A percentile compares a stretch with the other conserved stretches of the same genome.
phyloP scores from a whole-genome alignment of 331 rosid species.

The Rosa hybrid region DNA sequence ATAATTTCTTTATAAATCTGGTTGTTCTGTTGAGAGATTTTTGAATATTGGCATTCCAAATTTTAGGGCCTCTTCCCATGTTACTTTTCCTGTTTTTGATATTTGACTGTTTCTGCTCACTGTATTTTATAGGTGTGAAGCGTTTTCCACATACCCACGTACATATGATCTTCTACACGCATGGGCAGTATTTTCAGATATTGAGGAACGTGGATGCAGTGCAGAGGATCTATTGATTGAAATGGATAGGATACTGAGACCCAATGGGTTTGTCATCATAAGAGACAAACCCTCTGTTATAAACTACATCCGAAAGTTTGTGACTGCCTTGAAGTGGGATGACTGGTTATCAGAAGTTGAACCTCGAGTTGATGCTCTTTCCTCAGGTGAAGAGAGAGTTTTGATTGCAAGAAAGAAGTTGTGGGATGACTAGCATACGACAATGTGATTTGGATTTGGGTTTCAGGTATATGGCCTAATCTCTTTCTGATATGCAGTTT shows the following conservation, averaged over 20 bases:
- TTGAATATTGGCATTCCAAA: conserved; percentile 8
- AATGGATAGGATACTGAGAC: conserved; percentile 67
- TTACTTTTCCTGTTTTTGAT: background rate
- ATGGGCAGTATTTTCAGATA: conserved; percentile 55
- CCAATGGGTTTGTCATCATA: conserved; percentile 59
- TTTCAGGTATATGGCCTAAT: conserved; percentile 27
- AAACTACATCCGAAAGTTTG: conserved; percentile 45
- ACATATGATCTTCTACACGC: conserved; percentile 69
- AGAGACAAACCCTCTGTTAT: conserved; percentile 53
- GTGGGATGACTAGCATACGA: conserved; percentile 35
- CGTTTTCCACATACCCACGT: conserved; percentile 70
- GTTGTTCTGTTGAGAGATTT: background rate
- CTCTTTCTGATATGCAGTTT: background rate
- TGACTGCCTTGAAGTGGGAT: conserved; percentile 58
- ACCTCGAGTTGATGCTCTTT: conserved; percentile 52
- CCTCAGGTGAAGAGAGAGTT: conserved; percentile 53
- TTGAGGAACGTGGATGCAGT: conserved; percentile 49
- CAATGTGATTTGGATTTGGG: conserved; percentile 29
- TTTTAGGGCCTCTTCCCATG: background rate
- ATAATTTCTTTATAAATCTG: background rate
- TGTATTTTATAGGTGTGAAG: conserved; percentile 53
- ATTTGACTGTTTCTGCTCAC: background rate
- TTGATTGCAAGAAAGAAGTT: conserved; percentile 56
- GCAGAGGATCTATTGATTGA: conserved; percentile 56
- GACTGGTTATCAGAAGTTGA: conserved; percentile 63